Evolutionary conservation across 1,284 basidiomycete genomes (phyloP), one percentile per base, ranked within the genome.

Genomic region (Naganishia liquefaciens): DNA sequence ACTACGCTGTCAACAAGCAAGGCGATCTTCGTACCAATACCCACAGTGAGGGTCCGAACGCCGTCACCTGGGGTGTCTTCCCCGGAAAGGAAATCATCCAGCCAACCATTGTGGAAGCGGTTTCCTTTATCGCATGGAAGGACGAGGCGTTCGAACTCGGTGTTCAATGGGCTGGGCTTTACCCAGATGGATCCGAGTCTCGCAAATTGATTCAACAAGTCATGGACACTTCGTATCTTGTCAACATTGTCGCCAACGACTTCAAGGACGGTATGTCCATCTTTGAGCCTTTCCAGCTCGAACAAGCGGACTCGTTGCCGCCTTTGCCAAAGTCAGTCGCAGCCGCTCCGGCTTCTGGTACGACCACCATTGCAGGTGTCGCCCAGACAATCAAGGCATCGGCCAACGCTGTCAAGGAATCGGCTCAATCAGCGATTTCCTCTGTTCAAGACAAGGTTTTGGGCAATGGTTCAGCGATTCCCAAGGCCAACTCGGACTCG

Each of bases 41-140:
- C 23, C 90, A 92, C 70, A 90, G 88, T 1, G 93, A 97, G 62
- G 92, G 93, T 15, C 94, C 95, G 33, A 99, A 98, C 75, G 96
- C 96, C 15, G 95, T 99, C 60, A 99, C 96, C 0, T 99, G 95
- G 96, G 96, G 96, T 73, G 93, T 97, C 13, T 99, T 98, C 85
- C 94, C 96, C 21, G 91, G 91, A 63, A 95, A 96, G 79, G 96
- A 99, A 82, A 92, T 99, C 73, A 83, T 98, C 60, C 95, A 98
- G 79, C 94, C 95, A 19, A 99, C 96, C 27, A 95, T 99, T 68
- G 96, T 99, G 43, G 96, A 99, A 78, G 89, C 90, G 19, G 88
- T 78, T 30, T 77, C 77, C 21, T 76, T 76, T 67, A 72, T 77
- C 55, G 76, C 77, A 10, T 78, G 77, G 76, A 76, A 80, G 90